phyloP scores from a whole-genome alignment of 768 basidiomycete species.

The Russula emetica region DNA sequence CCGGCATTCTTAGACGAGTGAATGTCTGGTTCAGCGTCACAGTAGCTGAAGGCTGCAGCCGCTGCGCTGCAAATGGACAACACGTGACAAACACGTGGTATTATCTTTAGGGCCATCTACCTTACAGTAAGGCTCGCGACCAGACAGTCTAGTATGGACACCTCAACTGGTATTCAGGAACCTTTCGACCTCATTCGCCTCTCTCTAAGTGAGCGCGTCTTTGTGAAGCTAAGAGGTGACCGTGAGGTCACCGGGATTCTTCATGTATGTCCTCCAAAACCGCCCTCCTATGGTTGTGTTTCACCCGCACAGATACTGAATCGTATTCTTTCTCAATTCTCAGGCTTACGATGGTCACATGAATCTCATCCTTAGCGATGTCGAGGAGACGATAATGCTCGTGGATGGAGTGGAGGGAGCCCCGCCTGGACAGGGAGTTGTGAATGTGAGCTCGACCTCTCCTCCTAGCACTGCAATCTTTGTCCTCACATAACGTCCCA shows the following conservation, averaged over 20 bases:
- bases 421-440: constrained; percentile 51
- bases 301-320: constrained; percentile 24
- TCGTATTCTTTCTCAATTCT: constrained; percentile 8
- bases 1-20: constrained; percentile 50
- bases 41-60: not conserved
- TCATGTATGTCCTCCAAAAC: constrained; percentile 60
- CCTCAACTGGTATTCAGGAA: constrained; percentile 78
- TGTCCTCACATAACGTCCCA: constrained; percentile 33
- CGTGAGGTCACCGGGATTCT: constrained; percentile 86
- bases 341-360: constrained; percentile 99
- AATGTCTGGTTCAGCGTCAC: not conserved
- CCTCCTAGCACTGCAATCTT: not conserved
- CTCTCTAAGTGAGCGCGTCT: constrained; percentile 95
- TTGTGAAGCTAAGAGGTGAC: constrained; percentile 95
- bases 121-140: too few species aligned
- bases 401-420: constrained; percentile 79
- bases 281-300: constrained; percentile 17
- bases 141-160: constrained; percentile 50
- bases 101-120: not conserved
- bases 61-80: not conserved
- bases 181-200: constrained; percentile 97
- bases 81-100: constrained; percentile 21
- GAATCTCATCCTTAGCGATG: constrained; percentile 97
- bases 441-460: constrained; percentile 49
- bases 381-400: constrained; percentile 95